Base-by-base conservation (phyloP, 2,329 filamentous ascomycete genomes). In the Fulvia fulva region DNA sequence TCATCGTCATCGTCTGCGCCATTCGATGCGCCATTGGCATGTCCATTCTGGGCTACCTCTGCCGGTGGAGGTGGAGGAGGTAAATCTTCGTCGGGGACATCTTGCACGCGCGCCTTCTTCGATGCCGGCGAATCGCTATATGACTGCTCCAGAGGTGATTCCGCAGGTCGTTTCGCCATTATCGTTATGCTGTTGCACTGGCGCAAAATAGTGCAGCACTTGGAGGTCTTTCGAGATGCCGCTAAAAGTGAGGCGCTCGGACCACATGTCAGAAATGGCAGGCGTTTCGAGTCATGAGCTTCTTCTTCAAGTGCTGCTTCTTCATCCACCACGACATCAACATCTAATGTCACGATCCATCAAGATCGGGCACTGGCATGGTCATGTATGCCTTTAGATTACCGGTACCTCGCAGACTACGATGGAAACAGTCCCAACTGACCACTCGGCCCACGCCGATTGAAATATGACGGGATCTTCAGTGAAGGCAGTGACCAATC, bases 121-220 rank as follows among this genome's bases (percentile, higher is more conserved):
- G 77, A 74, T 52, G 75, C 75, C 22, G 79, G 79, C n/a, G 78
- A 80, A 8, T 74, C 73, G 50, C 72, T 69, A 50, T 69, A 60
- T 23, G 70, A 61, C 46, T 75, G 70, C 63, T 80, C 78, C 46
- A 81, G 71, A 37, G 75, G 69, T 53, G 77, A 76, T 51, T 75
- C 70, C 22, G 79, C 79, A 44, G 70, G 74, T 69, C 79, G 73
- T 67, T 81, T 81, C 22, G 76, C 71, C 78, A 80, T 80, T 21
- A n/a, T 43, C 59, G 46, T 51, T 22, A 23, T 28, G 41, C 23
- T 14, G 22, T 37, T 26, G 2, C 37, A 7, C n/a, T 19, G 37
- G 46, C 46, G 23, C 46, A 50, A 50, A 41, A 16, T 19, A 41
- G 7, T 41, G 37, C 30, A 9, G 30, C 30, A 11, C 30, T 34